phyloP scores from a whole-genome alignment of 2,329 filamentous ascomycete species.

The Botryotinia narcissicola region DNA sequence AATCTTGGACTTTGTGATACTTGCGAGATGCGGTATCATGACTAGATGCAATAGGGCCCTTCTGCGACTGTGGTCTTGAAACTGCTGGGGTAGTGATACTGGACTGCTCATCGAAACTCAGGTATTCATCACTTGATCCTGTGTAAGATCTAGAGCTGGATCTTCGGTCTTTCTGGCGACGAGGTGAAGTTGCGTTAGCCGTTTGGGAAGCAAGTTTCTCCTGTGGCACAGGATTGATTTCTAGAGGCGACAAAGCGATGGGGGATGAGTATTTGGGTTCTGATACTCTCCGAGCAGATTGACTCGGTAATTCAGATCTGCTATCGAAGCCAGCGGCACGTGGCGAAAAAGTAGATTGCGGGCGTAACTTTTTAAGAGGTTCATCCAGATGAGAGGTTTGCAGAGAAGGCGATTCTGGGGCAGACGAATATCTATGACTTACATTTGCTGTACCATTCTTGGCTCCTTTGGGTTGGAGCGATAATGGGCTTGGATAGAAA shows the following conservation, averaged over 20 bases:
- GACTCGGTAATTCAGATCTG: constrained; percentile 6
- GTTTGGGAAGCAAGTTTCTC: neutral
- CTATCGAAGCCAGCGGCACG: constrained; percentile 3
- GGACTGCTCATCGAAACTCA: constrained; percentile 31
- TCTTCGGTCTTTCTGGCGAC: constrained; percentile 13
- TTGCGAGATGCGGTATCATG: neutral
- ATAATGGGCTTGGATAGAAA: neutral
- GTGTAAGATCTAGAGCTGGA: constrained; percentile 26
- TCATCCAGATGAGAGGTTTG: neutral
- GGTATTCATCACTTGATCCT: constrained; percentile 36
- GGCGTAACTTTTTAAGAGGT: neutral
- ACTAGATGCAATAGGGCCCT: constrained; percentile 15
- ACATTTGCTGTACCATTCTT: constrained; percentile 23
- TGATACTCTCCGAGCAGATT: constrained; percentile 6
- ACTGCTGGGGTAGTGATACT: constrained; percentile 34
- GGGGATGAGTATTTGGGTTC: neutral
- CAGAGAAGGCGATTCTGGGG: neutral
- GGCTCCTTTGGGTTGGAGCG: constrained; percentile 18
- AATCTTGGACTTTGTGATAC: constrained; percentile 2
- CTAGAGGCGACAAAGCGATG: neutral
- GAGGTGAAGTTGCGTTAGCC: neutral
- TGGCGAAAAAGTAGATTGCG: constrained; percentile 11
- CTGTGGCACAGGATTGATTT: neutral
- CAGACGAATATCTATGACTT: constrained; percentile 19
- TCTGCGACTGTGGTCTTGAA: constrained; percentile 34